These are phyloP conservation scores for Candida insectalens DNA, from an alignment of 805 yeast species.

Conservation along the genomic window DNA sequence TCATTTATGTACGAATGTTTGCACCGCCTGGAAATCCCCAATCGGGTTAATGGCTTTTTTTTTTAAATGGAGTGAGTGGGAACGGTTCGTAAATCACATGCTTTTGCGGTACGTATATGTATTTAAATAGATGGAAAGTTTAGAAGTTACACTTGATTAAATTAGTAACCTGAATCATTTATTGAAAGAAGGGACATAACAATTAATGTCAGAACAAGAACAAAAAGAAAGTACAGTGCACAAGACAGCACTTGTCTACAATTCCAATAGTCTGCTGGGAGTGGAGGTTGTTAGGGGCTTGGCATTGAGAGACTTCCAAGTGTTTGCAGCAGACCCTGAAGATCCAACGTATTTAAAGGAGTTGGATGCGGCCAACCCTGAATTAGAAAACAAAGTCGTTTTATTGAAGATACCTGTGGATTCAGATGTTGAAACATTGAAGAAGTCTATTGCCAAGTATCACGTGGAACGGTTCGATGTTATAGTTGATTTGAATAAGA, in stretches of 20 bases:
- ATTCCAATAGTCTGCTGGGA: conserved; percentile 1
- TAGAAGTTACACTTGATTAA: background rate
- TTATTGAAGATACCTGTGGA: background rate
- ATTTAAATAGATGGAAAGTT: background rate
- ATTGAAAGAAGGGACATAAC: background rate
- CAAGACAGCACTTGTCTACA: conserved; percentile 2
- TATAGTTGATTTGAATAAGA: conserved; percentile 1
- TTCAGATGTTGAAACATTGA: background rate
- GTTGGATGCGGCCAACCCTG: background rate
- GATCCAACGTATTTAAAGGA: conserved; percentile 1
- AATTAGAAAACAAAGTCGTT: background rate
- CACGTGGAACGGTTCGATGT: background rate
- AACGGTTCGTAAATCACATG: background rate
- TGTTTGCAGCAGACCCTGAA: conserved; percentile 1
- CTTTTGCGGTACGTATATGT: background rate
- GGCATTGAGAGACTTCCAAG: background rate
- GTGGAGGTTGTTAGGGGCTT: background rate
- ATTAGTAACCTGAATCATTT: background rate
- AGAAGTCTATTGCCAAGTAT: background rate
- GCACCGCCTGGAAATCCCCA: too few relatives aligned
- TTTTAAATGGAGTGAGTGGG: too few relatives aligned
- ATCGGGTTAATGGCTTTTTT: too few relatives aligned
- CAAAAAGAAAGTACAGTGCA: too few relatives aligned
- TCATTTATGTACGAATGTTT: too few relatives aligned
- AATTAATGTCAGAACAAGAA: background rate